phyloP scores from a whole-genome alignment of 2,329 filamentous ascomycete species.

The Acrocalymma vagum region DNA sequence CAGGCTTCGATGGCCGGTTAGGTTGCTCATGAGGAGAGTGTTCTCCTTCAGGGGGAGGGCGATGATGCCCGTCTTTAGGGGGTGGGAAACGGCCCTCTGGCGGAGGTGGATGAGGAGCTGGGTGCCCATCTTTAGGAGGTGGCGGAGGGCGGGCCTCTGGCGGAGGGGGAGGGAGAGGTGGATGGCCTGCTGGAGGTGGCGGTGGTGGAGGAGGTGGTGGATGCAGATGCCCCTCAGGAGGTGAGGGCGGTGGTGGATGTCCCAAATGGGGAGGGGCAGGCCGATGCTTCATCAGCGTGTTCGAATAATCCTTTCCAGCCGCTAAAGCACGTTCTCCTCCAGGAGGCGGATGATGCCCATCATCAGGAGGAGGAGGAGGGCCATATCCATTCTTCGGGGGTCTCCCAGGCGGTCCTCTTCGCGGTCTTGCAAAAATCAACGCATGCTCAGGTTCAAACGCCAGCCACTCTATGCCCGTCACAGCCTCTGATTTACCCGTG shows the following conservation, averaged over 20 bases:
- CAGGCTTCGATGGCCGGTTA: no score
- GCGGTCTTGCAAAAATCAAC: constrained; percentile 65
- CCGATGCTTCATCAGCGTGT: not conserved
- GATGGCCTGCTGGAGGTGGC: not conserved
- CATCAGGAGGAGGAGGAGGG: constrained; percentile 8
- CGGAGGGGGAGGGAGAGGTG: constrained; percentile 1
- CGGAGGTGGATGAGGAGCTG: constrained; percentile 16
- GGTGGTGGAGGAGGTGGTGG: constrained; percentile 3
- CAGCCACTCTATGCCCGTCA: constrained; percentile 71
- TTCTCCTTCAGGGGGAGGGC: not conserved
- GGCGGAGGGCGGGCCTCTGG: constrained; percentile 16
- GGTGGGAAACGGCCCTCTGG: constrained; percentile 1
- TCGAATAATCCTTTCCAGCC: not conserved
- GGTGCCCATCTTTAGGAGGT: constrained; percentile 6
- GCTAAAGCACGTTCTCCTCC: not conserved
- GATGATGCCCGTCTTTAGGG: constrained; percentile 2
- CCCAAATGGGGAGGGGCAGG: constrained; percentile 1
- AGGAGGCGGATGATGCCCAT: constrained; percentile 3
- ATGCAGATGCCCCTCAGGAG: constrained; percentile 1
- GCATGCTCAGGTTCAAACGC: constrained; percentile 82
- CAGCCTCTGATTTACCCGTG: constrained; percentile 52
- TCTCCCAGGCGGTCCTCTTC: constrained; percentile 6
- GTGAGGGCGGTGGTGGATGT: not conserved
- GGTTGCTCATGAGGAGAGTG: not conserved
- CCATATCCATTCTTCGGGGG: constrained; percentile 3